phyloP scores from a whole-genome alignment of 192 early-diverging fungal genomes.

The Podochytrium sp. region DNA sequence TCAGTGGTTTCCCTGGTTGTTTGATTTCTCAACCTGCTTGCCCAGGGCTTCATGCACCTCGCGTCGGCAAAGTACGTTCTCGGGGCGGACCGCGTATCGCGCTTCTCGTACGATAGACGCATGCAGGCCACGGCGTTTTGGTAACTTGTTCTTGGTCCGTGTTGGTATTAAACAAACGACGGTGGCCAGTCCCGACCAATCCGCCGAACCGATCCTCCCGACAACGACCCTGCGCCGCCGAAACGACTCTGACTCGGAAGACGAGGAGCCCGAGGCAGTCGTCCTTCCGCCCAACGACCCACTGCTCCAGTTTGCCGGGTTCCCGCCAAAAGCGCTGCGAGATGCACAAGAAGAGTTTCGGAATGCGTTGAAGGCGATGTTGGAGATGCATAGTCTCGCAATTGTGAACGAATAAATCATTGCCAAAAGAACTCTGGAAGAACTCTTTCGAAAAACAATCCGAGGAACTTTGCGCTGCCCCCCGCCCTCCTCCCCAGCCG shows the following conservation, averaged over 20 bases:
- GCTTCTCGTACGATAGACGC: slow-evolving; percentile 6
- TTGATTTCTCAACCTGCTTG: background rate
- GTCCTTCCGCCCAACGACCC: background rate
- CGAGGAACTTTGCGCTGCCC: too few species aligned
- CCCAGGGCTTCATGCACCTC: slow-evolving; percentile 27
- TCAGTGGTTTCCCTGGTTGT: background rate
- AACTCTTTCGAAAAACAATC: too few species aligned
- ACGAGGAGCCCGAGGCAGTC: too few species aligned
- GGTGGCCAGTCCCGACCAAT: too few species aligned
- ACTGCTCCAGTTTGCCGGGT: background rate
- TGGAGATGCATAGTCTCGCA: too few species aligned
- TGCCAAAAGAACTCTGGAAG: too few species aligned
- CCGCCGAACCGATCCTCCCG: background rate
- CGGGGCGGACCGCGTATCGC: background rate
- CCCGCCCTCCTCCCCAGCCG: background rate
- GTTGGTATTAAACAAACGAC: too few species aligned
- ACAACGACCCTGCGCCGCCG: background rate
- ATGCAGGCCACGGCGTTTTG: slow-evolving; percentile 28
- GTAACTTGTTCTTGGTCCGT: too few species aligned
- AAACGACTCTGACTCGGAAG: background rate
- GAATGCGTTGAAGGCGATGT: background rate
- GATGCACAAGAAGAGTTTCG: slow-evolving; percentile 12
- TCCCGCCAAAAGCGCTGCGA: slow-evolving; percentile 14
- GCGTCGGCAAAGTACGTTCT: slow-evolving; percentile 31
- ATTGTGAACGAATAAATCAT: too few species aligned